Evolutionary conservation across 2,329 filamentous ascomycete genomes (phyloP), one percentile per base, ranked within the genome.

Genomic region (Calonectria multiphialidica): DNA sequence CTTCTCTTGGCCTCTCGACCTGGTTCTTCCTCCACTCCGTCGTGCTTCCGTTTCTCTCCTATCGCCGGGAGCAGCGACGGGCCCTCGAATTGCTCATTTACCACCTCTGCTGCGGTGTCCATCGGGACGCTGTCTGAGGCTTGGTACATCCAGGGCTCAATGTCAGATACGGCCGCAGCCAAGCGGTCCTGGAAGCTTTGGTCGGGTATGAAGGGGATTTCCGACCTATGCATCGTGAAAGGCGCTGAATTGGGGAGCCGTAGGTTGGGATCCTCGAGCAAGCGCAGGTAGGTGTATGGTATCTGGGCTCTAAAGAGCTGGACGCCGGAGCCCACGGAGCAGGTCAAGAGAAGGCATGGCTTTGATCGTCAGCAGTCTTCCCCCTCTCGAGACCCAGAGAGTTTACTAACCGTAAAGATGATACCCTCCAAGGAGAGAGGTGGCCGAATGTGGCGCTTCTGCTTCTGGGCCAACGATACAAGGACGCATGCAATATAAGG

Each of bases 41-140:
- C 33, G 9, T 25, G 21, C 21, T 59, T 59, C 5, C 53, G 33
- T 40, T 59, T 59, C 35, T 37, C 21, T 59, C n/a, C 33, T 9
- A 25, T 37, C 13, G 21, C 16, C 2, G n/a, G 21, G 21, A 16
- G 9, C 13, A 16, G 16, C 15, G 21, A 37, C 40, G 23, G 8
- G 3, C 10, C 53, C 5, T 18, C n/a, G 1, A n/a, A 15, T 0
- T 37, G 18, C 0, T 37, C 33, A 5, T 10, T 7, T 1, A 10
- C 6, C 7, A 21, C 12, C 3, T 10, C 5, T 16, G 15, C 4
- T 18, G n/a, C 23, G 16, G 2, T 15, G 9, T 10, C 25, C 6
- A 10, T 4, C 3, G 33, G n/a, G n/a, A 1, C 13, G 23, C 12
- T 15, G 5, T 37, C 15, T 13, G 15, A 16, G 6, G 21, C 16